Percentiles rank a stretch among this genome's conserved stretches.
Conservation (phyloP, 129 eudicot species). For the Flaveria linearis region DNA sequence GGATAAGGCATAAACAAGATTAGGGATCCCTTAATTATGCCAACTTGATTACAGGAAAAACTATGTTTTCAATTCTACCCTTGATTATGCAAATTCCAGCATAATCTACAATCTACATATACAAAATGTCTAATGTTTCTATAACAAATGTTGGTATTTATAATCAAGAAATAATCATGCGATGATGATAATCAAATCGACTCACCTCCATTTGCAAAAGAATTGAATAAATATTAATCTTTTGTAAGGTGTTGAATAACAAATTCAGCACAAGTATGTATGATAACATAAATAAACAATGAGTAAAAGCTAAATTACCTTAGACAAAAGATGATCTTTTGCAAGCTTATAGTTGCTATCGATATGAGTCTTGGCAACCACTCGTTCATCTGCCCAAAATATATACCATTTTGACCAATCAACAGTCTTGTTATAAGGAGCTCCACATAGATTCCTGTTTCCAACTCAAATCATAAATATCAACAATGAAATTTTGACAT, state of each 20-base stretch:
- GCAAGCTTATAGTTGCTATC: conserved; percentile 93
- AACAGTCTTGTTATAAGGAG: conserved; percentile 82
- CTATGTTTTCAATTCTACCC: neutral
- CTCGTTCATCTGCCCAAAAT: conserved; percentile 96
- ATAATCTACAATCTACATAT: conserved; percentile 9
- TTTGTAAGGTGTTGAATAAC: neutral
- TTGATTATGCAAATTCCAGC: neutral
- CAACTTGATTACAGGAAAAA: neutral
- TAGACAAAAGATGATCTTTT: conserved; percentile 71
- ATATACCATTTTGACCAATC: conserved; percentile 95
- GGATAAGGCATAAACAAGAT: conserved; percentile 34
- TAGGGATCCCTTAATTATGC: conserved; percentile 5
- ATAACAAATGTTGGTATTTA: neutral
- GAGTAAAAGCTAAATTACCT: conserved; percentile 45
- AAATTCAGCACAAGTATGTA: neutral
- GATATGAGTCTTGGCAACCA: conserved; percentile 71
- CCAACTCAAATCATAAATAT: conserved; percentile 20
- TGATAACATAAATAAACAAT: neutral
- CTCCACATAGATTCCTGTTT: conserved; percentile 80
- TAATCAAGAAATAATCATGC: conserved; percentile 8
- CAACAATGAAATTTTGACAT: neutral
- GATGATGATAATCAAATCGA: neutral
- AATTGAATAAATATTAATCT: neutral
- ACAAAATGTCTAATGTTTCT: neutral
- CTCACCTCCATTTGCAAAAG: conserved; percentile 3